phyloP scores from a whole-genome alignment of 192 early-diverging fungal genomes.

The Kappamyces sp. region DNA sequence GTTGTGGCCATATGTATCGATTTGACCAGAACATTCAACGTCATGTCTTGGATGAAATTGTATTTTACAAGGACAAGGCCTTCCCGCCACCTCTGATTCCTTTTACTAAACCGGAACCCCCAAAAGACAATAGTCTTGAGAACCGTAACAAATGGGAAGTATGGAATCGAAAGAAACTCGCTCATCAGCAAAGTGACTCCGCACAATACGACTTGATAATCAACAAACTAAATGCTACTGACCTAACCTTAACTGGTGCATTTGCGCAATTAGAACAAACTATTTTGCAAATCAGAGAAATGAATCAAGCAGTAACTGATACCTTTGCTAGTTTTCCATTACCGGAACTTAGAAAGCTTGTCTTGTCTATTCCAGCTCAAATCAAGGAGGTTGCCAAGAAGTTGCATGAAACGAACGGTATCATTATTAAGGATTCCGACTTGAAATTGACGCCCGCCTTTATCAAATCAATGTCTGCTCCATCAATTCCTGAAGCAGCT shows the following conservation, averaged over 20 bases:
- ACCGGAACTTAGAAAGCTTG: constrained; percentile 32
- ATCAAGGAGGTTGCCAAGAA: constrained; percentile 40
- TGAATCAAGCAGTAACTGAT: constrained; percentile 34
- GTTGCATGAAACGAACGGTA: constrained; percentile 36
- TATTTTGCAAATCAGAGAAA: constrained; percentile 37
- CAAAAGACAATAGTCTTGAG: constrained; percentile 32
- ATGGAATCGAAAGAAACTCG: constrained; percentile 31
- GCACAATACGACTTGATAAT: constrained; percentile 43
- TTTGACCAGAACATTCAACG: constrained; percentile 36
- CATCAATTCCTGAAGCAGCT: too few relatives aligned
- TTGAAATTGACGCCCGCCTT: constrained; percentile 33
- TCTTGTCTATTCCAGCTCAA: constrained; percentile 35
- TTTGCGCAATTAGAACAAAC: constrained; percentile 39
- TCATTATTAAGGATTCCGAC: constrained; percentile 42
- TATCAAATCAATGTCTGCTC: too few relatives aligned
- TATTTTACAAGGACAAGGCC: constrained; percentile 29
- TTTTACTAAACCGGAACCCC: constrained; percentile 38
- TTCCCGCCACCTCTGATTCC: constrained; percentile 32
- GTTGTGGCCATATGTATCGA: constrained; percentile 42
- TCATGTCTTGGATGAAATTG: constrained; percentile 40
- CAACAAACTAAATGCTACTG: constrained; percentile 33
- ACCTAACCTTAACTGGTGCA: constrained; percentile 23
- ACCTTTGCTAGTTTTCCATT: constrained; percentile 33
- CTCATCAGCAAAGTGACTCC: constrained; percentile 38
- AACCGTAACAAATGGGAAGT: constrained; percentile 39